Conservation (phyloP, 2,329 filamentous ascomycete genomes). For the Coniochaeta sp. region DNA sequence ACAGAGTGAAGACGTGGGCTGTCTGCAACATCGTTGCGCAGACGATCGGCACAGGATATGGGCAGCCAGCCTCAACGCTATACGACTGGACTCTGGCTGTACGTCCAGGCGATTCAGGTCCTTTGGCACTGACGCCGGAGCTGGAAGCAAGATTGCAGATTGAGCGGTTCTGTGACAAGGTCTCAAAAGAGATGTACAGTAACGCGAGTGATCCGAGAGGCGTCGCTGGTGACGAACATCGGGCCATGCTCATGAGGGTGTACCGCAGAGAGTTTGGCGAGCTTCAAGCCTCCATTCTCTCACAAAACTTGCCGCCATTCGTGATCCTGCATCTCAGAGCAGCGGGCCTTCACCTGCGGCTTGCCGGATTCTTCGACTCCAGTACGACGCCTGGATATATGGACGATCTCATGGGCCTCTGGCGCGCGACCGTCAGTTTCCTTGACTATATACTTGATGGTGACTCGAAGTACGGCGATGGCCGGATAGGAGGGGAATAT, state of each 20-base stretch:
- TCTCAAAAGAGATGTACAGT: slow-evolving; percentile 73
- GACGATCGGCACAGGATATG: slow-evolving; percentile 74
- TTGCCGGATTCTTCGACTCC: slow-evolving; percentile 76
- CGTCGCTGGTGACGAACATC: slow-evolving; percentile 58
- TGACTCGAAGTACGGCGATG: slow-evolving; percentile 30
- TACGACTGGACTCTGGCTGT: slow-evolving; percentile 68
- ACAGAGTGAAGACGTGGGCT: slow-evolving; percentile 74
- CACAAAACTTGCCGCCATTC: slow-evolving; percentile 48
- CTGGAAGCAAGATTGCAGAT: slow-evolving; percentile 63
- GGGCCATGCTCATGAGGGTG: slow-evolving; percentile 58
- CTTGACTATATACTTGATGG: slow-evolving; percentile 56
- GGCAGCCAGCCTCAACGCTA: slow-evolving; percentile 69
- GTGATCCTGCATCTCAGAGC: slow-evolving; percentile 63
- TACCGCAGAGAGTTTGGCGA: slow-evolving; percentile 59
- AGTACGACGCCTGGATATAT: slow-evolving; percentile 64
- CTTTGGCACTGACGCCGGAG: slow-evolving; percentile 51
- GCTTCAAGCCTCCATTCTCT: slow-evolving; percentile 52
- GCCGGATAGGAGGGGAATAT: slow-evolving; percentile 33
- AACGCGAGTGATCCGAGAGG: slow-evolving; percentile 67
- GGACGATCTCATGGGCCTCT: slow-evolving; percentile 68
- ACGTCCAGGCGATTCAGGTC: slow-evolving; percentile 50
- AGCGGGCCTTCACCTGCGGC: slow-evolving; percentile 65
- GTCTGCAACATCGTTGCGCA: slow-evolving; percentile 81
- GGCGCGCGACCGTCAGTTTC: slow-evolving; percentile 63
- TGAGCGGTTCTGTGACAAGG: slow-evolving; percentile 68